A percentile compares a stretch with the other conserved stretches of the same genome.
Conservation (phyloP, 1,284 basidiomycete genomes). For the Apiotrichum siamense region DNA sequence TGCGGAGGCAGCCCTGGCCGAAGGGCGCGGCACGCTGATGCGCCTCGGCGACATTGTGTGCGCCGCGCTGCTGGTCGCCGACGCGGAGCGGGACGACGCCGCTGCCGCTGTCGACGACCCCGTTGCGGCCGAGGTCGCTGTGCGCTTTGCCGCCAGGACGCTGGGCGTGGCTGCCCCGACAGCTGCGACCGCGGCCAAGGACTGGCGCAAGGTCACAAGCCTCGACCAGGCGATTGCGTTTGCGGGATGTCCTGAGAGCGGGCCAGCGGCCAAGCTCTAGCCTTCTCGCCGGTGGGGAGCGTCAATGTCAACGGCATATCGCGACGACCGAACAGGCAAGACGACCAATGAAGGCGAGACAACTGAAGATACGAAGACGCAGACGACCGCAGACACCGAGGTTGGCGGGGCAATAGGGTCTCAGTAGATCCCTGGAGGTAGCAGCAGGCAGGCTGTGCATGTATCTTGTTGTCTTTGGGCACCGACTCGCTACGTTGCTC, state of each 20-base stretch:
- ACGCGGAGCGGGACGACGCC: constrained; percentile 12
- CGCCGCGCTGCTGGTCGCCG: constrained; percentile 10
- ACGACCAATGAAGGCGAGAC: no score
- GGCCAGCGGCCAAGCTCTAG: constrained; percentile 1
- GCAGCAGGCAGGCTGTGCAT: no score
- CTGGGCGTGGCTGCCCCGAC: not conserved
- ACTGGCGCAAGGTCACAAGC: constrained; percentile 2
- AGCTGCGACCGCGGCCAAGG: not conserved
- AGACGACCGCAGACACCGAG: no score
- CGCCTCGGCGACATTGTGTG: constrained; percentile 10
- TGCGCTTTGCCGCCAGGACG: constrained; percentile 2
- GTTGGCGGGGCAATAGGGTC: no score
- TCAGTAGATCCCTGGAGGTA: no score
- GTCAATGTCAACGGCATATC: no score
- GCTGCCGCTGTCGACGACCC: constrained; percentile 6
- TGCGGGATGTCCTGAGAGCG: constrained; percentile 1
- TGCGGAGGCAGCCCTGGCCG: constrained; percentile 11
- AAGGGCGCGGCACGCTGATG: constrained; percentile 5
- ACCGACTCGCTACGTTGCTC: no score
- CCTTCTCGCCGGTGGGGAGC: no score
- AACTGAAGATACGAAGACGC: no score
- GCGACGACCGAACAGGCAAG: no score
- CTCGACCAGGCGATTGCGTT: constrained; percentile 15
- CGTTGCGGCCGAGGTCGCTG: constrained; percentile 7
- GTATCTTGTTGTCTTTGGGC: no score